Conservation (phyloP, 345 rosid species). For the Boechera divaricarpa region DNA sequence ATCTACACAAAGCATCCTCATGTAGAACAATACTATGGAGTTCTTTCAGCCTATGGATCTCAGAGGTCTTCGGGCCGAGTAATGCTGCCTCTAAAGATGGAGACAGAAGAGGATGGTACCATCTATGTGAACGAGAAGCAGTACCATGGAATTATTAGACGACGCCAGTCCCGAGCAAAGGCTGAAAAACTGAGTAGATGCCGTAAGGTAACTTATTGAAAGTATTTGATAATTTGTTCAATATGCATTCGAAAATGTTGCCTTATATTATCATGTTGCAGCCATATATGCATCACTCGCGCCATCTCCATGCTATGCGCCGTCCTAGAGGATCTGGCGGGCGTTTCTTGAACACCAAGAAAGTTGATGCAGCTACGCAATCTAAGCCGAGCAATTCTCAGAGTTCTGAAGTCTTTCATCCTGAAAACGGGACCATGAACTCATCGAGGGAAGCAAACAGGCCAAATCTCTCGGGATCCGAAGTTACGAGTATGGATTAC, state of each 20-base stretch:
- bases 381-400: slow-evolving; percentile 59
- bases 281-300: slow-evolving; percentile 91
- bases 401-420: slow-evolving; percentile 68
- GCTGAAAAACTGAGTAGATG: slow-evolving; percentile 53
- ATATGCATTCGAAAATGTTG: not conserved
- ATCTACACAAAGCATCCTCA: slow-evolving; percentile 65
- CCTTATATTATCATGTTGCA: slow-evolving; percentile 27
- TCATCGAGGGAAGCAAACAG: slow-evolving; percentile 47
- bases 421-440: slow-evolving; percentile 54
- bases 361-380: slow-evolving; percentile 11
- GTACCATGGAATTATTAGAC: slow-evolving; percentile 91
- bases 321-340: slow-evolving; percentile 97
- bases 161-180: slow-evolving; percentile 84
- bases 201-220: slow-evolving; percentile 64
- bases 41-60: slow-evolving; percentile 71
- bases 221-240: slow-evolving; percentile 8
- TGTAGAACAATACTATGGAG: slow-evolving; percentile 67
- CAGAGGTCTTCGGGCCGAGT: slow-evolving; percentile 54
- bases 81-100: slow-evolving; percentile 80
- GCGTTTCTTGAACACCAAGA: slow-evolving; percentile 80
- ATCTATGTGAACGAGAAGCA: slow-evolving; percentile 94
- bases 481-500: slow-evolving; percentile 71
- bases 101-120: slow-evolving; percentile 65
- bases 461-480: slow-evolving; percentile 56
- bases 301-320: slow-evolving; percentile 98